Evolutionary conservation across 192 early-diverging fungal genomes (phyloP).

Genomic region (Lunasporangiospora selenospora): DNA sequence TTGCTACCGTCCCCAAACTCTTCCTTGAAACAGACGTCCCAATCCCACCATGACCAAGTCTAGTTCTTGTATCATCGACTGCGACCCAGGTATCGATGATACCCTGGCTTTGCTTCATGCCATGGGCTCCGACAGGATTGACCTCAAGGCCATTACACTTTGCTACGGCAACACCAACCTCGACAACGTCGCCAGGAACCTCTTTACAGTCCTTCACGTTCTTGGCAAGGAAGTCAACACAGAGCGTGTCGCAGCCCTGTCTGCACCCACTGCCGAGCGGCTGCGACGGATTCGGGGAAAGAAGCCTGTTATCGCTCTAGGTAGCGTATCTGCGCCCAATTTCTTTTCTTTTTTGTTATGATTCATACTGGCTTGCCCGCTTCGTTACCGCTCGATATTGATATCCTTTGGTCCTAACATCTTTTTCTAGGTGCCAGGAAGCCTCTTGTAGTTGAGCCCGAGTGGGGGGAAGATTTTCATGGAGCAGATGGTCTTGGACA

Average conservation of each 20-base stretch:
- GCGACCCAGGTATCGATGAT: constrained; percentile 56
- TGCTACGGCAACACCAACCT: constrained; percentile 53
- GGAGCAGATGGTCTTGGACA: constrained; percentile 54
- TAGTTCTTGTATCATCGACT: constrained; percentile 43
- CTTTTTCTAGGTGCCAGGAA: constrained; percentile 27
- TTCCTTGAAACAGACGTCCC: neutral
- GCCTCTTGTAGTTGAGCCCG: constrained; percentile 33
- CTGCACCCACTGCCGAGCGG: constrained; percentile 15
- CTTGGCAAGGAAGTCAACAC: constrained; percentile 44
- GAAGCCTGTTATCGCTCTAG: constrained; percentile 48
- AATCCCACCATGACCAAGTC: neutral
- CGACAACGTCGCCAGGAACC: constrained; percentile 47
- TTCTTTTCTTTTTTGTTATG: neutral
- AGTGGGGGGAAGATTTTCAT: constrained; percentile 54
- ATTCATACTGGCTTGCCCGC: neutral
- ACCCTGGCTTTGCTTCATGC: constrained; percentile 55
- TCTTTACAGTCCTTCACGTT: constrained; percentile 50
- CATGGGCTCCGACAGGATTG: constrained; percentile 51
- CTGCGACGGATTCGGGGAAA: constrained; percentile 21
- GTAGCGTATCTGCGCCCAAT: constrained; percentile 13
- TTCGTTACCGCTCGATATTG: neutral
- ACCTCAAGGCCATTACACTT: constrained; percentile 54
- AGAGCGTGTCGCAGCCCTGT: constrained; percentile 5
- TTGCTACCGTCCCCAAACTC: neutral
- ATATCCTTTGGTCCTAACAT: neutral